Evolutionary conservation across 176 grass and related monocot species (phyloP).

Genomic region (Rhipidocladum racemiflorum): DNA sequence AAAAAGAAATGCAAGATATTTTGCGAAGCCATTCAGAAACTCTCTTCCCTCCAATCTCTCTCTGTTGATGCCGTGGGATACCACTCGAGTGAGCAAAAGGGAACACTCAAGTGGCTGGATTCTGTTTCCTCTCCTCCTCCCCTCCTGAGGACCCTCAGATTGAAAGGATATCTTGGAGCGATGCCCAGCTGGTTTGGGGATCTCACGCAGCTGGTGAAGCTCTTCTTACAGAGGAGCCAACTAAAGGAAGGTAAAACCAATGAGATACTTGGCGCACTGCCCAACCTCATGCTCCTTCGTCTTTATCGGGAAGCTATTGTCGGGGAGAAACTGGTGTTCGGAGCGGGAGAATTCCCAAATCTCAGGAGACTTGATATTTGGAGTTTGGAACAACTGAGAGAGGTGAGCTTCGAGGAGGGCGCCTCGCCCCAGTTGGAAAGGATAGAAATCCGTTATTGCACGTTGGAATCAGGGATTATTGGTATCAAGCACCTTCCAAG

Average conservation of each 20-base stretch:
- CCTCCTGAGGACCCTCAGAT: not conserved
- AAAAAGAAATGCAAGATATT: not conserved
- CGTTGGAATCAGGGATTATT: not conserved
- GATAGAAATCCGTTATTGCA: not conserved
- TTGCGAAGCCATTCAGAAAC: not conserved
- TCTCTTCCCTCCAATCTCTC: not conserved
- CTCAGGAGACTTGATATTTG: not conserved
- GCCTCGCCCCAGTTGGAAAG: not conserved
- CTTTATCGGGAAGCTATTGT: rapidly evolving
- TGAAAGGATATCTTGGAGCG: not conserved
- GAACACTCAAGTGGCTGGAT: not conserved
- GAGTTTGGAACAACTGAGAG: rapidly evolving
- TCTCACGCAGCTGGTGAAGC: conserved; percentile 2
- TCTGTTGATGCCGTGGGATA: not conserved
- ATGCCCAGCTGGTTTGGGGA: not conserved
- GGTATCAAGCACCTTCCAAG: not conserved
- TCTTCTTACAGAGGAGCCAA: rapidly evolving
- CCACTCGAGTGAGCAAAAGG: no score
- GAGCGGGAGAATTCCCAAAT: not conserved
- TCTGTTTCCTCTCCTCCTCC: not conserved
- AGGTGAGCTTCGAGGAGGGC: not conserved
- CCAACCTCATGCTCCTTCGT: not conserved
- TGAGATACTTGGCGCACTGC: conserved; percentile 2
- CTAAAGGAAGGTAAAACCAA: not conserved
- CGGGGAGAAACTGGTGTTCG: not conserved